These are phyloP conservation scores for Chaetomium globosum DNA, from an alignment of 2,329 filamentous ascomycete species.

Conservation along the genomic window DNA sequence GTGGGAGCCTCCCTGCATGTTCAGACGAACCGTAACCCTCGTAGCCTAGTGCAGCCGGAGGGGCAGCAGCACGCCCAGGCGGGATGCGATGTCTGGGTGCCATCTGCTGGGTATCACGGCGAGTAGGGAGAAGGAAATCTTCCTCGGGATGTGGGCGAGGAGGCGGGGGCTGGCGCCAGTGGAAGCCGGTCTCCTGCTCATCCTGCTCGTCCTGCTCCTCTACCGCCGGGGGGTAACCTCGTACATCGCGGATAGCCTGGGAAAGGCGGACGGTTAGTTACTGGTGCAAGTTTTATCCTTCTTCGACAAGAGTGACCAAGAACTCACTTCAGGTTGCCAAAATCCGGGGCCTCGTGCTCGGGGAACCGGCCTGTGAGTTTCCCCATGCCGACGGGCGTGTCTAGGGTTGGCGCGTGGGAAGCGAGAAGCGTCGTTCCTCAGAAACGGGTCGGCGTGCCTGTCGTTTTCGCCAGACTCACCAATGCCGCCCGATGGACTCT, in stretches of 20 bases:
- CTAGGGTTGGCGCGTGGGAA: background rate
- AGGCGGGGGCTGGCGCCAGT: background rate
- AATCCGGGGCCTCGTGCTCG: background rate
- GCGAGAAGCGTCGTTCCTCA: background rate
- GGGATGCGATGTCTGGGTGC: background rate
- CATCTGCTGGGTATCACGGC: background rate
- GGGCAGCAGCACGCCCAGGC: background rate
- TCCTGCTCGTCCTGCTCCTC: background rate
- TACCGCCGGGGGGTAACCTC: background rate
- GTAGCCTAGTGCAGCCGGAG: background rate
- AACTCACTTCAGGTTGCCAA: background rate
- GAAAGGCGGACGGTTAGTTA: background rate
- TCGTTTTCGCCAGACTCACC: background rate
- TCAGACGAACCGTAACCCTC: background rate
- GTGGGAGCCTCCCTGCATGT: background rate
- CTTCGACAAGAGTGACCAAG: background rate
- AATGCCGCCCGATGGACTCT: background rate
- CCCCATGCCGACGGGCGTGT: background rate
- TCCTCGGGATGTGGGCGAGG: background rate
- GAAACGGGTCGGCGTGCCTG: background rate
- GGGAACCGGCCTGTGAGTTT: background rate
- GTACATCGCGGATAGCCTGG: background rate
- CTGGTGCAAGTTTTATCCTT: background rate
- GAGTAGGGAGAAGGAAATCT: background rate
- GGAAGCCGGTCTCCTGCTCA: background rate